Conservation (phyloP, 108 stramenopile genomes). For the Aurantiochytrium sp. region DNA sequence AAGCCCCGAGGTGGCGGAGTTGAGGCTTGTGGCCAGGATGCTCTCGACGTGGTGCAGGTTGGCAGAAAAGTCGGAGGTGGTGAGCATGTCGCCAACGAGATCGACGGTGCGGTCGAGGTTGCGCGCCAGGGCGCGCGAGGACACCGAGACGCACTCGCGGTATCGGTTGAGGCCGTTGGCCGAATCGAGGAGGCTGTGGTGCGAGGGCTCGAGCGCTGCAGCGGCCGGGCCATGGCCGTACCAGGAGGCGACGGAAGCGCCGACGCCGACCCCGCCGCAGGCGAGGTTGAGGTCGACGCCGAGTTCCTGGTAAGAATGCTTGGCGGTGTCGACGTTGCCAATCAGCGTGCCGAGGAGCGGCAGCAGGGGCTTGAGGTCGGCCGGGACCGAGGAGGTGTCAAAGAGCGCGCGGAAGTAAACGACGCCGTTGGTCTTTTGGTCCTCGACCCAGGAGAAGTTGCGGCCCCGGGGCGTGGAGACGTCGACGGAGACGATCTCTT, state of each 20-base stretch:
- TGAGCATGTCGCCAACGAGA: not conserved
- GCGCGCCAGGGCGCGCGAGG: not conserved
- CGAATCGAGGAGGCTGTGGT: not conserved
- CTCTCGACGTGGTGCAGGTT: slow-evolving; percentile 27
- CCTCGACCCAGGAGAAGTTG: not conserved
- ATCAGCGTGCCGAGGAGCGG: not conserved
- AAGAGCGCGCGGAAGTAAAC: slow-evolving; percentile 26
- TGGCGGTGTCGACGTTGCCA: not conserved
- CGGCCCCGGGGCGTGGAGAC: not conserved
- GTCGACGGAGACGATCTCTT: not conserved
- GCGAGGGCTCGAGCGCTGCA: not conserved
- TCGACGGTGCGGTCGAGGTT: not conserved
- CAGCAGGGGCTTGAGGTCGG: not conserved
- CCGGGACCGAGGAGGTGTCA: not conserved
- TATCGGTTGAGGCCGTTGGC: not conserved
- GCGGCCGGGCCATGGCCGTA: not conserved
- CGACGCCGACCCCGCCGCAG: not conserved
- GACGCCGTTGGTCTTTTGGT: slow-evolving; percentile 24
- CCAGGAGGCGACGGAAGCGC: not conserved
- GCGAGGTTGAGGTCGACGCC: not conserved
- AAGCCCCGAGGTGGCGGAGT: not conserved
- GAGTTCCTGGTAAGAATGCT: not conserved
- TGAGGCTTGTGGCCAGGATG: not conserved
- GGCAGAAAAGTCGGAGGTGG: not conserved
- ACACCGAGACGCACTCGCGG: not conserved